These are phyloP conservation scores for Amaranthus tricolor DNA, from an alignment of 179 eudicot species.

Conservation along the genomic window DNA sequence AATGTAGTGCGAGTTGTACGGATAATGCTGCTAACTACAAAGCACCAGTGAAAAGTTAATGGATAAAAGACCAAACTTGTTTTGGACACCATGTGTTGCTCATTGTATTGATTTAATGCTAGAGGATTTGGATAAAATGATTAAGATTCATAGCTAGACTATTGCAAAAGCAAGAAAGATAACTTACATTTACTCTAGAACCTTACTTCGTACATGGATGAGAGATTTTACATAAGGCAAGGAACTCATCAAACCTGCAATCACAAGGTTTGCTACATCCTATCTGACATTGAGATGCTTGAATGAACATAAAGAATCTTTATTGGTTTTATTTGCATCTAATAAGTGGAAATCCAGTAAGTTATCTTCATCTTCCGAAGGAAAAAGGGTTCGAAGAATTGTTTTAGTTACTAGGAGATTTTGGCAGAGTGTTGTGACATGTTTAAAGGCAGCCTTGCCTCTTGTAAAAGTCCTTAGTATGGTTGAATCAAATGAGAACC, in stretches of 20 bases:
- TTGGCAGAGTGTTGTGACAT: too few relatives aligned
- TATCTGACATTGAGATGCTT: too few relatives aligned
- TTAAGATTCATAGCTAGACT: constrained; percentile 6
- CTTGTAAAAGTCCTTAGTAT: too few relatives aligned
- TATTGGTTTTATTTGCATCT: too few relatives aligned
- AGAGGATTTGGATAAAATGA: constrained; percentile 17
- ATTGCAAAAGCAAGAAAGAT: constrained; percentile 15
- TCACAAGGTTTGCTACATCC: too few relatives aligned
- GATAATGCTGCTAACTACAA: constrained; percentile 26
- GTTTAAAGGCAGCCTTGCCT: too few relatives aligned
- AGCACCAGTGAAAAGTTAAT: constrained; percentile 12
- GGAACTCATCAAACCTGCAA: neutral
- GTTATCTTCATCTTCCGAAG: too few relatives aligned
- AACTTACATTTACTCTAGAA: constrained; percentile 22
- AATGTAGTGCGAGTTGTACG: constrained; percentile 24
- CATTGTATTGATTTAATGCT: constrained; percentile 29
- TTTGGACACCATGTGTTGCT: constrained; percentile 29
- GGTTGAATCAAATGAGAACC: too few relatives aligned
- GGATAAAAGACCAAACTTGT: constrained; percentile 12
- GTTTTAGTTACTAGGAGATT: too few relatives aligned
- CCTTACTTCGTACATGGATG: constrained; percentile 1
- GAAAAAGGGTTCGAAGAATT: too few relatives aligned
- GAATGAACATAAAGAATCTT: too few relatives aligned
- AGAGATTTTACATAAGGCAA: constrained; percentile 12
- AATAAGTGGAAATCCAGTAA: too few relatives aligned